Evolutionary conservation across 1,284 basidiomycete genomes (phyloP).

Genomic region (Irpex sp.): DNA sequence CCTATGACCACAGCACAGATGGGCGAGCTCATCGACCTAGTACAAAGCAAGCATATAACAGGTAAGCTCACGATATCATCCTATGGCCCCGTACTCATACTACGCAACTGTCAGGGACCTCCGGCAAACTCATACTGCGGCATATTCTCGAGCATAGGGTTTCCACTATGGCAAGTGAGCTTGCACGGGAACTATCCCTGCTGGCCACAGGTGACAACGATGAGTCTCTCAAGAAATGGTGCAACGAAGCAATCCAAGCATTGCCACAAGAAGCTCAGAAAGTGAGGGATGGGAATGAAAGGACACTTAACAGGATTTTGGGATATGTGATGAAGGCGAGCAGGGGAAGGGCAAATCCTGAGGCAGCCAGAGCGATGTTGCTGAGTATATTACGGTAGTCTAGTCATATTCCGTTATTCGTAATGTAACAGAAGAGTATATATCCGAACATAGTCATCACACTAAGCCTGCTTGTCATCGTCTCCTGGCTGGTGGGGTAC

Average conservation of each 20-base stretch:
- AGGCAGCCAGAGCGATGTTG: slow-evolving; percentile 41
- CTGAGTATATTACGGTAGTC: slow-evolving; percentile 35
- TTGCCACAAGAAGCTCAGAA: slow-evolving; percentile 73
- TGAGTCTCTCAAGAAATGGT: slow-evolving; percentile 47
- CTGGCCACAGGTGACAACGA: slow-evolving; percentile 30
- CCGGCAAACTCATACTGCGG: slow-evolving; percentile 67
- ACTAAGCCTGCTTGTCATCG: slow-evolving; percentile 1
- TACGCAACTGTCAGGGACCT: slow-evolving; percentile 46
- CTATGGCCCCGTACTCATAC: slow-evolving; percentile 5
- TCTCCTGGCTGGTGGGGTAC: slow-evolving; percentile 2
- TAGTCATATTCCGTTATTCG: background rate
- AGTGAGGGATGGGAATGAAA: slow-evolving; percentile 70
- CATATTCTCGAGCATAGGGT: slow-evolving; percentile 54
- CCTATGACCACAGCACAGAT: slow-evolving; percentile 61
- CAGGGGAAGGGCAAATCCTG: slow-evolving; percentile 75
- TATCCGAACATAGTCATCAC: background rate
- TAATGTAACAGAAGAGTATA: background rate
- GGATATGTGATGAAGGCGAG: slow-evolving; percentile 89
- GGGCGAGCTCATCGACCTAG: slow-evolving; percentile 76
- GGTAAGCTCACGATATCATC: slow-evolving; percentile 35
- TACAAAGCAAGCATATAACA: slow-evolving; percentile 66
- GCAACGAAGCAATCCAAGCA: slow-evolving; percentile 59
- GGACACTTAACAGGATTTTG: slow-evolving; percentile 85
- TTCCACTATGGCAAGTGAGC: slow-evolving; percentile 31
- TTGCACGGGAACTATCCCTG: slow-evolving; percentile 51